Base-by-base conservation (phyloP, 2,329 filamentous ascomycete species). In the Aspergillus brunneoviolaceus region DNA sequence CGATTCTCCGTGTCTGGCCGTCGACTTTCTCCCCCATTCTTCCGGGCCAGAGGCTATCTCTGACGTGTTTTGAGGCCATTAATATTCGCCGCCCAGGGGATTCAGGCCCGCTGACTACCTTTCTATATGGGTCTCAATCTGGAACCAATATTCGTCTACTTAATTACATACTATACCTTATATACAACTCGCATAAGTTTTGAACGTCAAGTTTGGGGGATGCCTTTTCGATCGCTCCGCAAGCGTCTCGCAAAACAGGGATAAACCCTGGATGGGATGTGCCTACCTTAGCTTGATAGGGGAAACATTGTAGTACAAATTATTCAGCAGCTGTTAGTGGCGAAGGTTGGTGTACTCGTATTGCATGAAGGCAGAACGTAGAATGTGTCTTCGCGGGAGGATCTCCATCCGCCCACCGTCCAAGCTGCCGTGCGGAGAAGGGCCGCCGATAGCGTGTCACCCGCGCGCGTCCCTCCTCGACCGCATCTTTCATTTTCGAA, bases 381-480 rank as follows among this genome's bases (percentile, higher is more conserved):
- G 39, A 27, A 16, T 11, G n/a, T 50, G 19, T 16, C 6, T 42
- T 47, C 35, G 27, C 51, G 19, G 33, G 19, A 52, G 33, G 19
- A 52, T 21, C 16, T 14, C 50, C 14, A 50, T 29, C 29, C 35
- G 42, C 23, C 23, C 23, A 23, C 23, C 23, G 23, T 23, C 23
- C 23, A 23, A 23, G 23, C 23, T 23, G 23, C 23, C 33, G 50
- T 59, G 59, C 54, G 60, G 54, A 60, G 53, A 57, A 65, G 51
- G 49, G 39, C 12, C 45, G 51, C 31, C 27, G 56, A 54, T 35
- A 57, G 60, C 66, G 68, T 65, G 64, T 70, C 65, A 65, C 68
- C 45, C 58, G 47, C 58, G 65, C 68, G 68, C 67, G 62, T 63
- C 65, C 63, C 62, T 60, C 60, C 58, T 57, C 61, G 19, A 39